These are phyloP conservation scores for Penicillium sp. DNA, from an alignment of 2,329 filamentous ascomycete species.

Conservation along the genomic window DNA sequence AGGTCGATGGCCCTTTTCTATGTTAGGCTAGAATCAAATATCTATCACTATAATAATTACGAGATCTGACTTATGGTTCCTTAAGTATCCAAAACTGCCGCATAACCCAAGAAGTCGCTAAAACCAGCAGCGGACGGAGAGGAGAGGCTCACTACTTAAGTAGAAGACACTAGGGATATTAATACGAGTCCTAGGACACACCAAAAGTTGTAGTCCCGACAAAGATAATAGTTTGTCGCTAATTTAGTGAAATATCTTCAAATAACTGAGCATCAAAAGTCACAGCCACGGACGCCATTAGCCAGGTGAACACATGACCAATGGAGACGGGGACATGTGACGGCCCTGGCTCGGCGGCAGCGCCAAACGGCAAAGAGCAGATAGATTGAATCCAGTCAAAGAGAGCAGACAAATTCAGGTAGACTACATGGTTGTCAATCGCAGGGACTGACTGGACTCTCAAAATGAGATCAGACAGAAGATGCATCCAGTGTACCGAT, in stretches of 20 bases:
- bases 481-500: not conserved
- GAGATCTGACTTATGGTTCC: too few species aligned
- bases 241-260: not conserved
- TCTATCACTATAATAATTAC: not conserved
- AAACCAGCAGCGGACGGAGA: not conserved
- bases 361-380: not conserved
- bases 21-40: not conserved
- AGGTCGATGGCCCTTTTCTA: not conserved
- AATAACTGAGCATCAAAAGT: not conserved
- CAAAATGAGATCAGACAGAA: not conserved
- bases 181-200: not conserved
- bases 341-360: not conserved
- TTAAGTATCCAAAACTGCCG: too few species aligned
- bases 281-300: not conserved
- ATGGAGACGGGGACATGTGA: not conserved
- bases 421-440: conserved; percentile 21
- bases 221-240: conserved; percentile 5
- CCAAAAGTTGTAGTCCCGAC: not conserved
- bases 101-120: not conserved
- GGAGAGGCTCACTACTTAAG: not conserved
- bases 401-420: conserved; percentile 15
- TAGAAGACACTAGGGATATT: not conserved
- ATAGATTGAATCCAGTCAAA: not conserved
- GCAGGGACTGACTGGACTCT: not conserved
- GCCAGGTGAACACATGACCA: not conserved